Base-by-base conservation (phyloP, 805 yeast species). In the Cephaloascus fragrans region DNA sequence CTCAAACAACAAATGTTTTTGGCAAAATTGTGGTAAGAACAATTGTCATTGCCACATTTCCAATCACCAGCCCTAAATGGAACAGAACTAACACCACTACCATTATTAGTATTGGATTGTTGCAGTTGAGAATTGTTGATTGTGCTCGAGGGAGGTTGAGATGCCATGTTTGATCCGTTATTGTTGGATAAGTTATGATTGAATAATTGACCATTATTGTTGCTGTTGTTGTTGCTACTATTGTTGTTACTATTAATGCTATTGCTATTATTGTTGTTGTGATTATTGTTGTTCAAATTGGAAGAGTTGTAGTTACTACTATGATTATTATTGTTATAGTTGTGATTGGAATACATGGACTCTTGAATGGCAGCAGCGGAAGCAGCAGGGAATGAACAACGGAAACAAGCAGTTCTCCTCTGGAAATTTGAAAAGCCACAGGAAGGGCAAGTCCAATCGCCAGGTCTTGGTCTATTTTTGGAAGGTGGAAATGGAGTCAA, bases 61-160 rank as follows among this genome's bases (percentile, higher is more conserved):
- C 96, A 89, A 61, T 88, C 97, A 38, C 96, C 96, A 3, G 96
- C 96, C 50, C 97, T 73, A 61, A 89, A 89, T 23, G 96, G 96
- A n/a, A 89, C 94, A 49, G 76, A 66, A 4, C 17, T 14, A 18
- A 68, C 71, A 39, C 61, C 61, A 34, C 64, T 56, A 41, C 53
- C 51, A 38, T 50, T 53, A 5, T 41, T 32, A n/a, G 54, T 39
- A n/a, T 18, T 19, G 6, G 6, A 12, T 38, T 43, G 34, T 37
- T 44, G 40, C 44, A 47, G 37, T 42, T 44, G 15, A 39, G 46
- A 26, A 34, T 23, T n/a, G n/a, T n/a, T n/a, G n/a, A n/a, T n/a
- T 14, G 36, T 16, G 5, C 5, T 15, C 15, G 18, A 8, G 12
- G 6, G 6, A 12, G 28, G 23, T 28, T 28, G 15, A 19, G 26